Conservation (phyloP, 768 basidiomycete genomes). For the Leccinum longicurvipes region DNA sequence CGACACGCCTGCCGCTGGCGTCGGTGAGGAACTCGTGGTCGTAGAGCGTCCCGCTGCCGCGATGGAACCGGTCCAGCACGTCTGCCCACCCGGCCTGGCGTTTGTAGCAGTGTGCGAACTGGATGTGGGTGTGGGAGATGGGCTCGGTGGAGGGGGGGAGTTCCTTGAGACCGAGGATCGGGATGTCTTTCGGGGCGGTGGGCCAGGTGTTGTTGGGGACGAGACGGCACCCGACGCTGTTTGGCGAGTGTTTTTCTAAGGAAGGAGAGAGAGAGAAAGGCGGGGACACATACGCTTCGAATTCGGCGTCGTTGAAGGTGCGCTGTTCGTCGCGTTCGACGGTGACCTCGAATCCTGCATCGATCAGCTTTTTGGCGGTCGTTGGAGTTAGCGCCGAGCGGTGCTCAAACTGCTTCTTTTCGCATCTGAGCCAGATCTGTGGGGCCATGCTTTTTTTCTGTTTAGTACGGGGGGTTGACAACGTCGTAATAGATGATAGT, state of each 20-base stretch:
- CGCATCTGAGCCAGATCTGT: slow-evolving; percentile 92
- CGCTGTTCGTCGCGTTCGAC: slow-evolving; percentile 94
- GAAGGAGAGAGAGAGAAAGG: no score
- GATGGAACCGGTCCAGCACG: slow-evolving; percentile 80
- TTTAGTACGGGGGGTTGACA: neutral
- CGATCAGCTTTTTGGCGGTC: slow-evolving; percentile 83
- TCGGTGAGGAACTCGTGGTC: slow-evolving; percentile 96
- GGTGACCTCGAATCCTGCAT: slow-evolving; percentile 83
- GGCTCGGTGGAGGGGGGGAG: slow-evolving; percentile 81
- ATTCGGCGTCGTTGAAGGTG: slow-evolving; percentile 92
- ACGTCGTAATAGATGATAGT: neutral
- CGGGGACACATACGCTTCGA: slow-evolving; percentile 70
- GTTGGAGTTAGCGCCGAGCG: slow-evolving; percentile 92
- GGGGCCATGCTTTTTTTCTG: slow-evolving; percentile 19
- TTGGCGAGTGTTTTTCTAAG: no score
- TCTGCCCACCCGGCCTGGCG: slow-evolving; percentile 88
- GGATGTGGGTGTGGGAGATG: slow-evolving; percentile 91
- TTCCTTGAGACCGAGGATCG: slow-evolving; percentile 96
- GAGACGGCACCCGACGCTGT: slow-evolving; percentile 80
- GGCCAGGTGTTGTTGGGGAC: slow-evolving; percentile 90
- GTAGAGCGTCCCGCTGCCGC: slow-evolving; percentile 82
- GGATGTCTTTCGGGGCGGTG: slow-evolving; percentile 62
- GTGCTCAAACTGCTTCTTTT: slow-evolving; percentile 92
- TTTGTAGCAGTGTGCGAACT: slow-evolving; percentile 99
- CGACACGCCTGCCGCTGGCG: slow-evolving; percentile 80